phyloP scores from a whole-genome alignment of 2,329 filamentous ascomycete species.

The Fusarium odoratissimum region DNA sequence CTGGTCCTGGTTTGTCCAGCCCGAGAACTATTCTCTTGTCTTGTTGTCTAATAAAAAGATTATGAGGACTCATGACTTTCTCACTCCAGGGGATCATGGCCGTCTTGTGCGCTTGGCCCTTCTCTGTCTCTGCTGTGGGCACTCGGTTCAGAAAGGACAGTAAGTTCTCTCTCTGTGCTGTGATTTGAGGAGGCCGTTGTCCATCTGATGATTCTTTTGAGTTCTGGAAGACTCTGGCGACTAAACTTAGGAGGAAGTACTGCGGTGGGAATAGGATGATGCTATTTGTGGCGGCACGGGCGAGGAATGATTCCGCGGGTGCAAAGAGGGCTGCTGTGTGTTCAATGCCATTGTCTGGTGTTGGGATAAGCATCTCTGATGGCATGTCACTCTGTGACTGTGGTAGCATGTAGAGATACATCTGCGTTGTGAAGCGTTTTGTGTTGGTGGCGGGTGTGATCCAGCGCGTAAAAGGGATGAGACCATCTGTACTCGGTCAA shows the following conservation, averaged over 20 bases:
- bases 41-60: conserved; percentile 56
- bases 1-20: conserved; percentile 68
- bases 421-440: conserved; percentile 91
- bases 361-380: conserved; percentile 69
- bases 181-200: conserved; percentile 51
- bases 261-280: conserved; percentile 94
- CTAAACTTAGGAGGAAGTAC: conserved; percentile 75
- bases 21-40: conserved; percentile 64
- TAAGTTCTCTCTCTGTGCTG: conserved; percentile 63
- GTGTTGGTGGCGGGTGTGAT: conserved; percentile 80
- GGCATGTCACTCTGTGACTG: conserved; percentile 46
- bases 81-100: conserved; percentile 66
- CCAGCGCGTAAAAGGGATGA: conserved; percentile 92
- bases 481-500: conserved; percentile 58
- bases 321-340: conserved; percentile 83
- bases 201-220: conserved; percentile 43
- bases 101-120: conserved; percentile 55
- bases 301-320: conserved; percentile 75
- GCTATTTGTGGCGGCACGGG: conserved; percentile 69
- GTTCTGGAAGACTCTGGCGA: conserved; percentile 64
- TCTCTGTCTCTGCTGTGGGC: conserved; percentile 56
- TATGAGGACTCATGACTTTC: conserved; percentile 70
- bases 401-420: conserved; percentile 94
- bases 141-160: conserved; percentile 62
- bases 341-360: conserved; percentile 75